These are phyloP conservation scores for Leccinum fallax DNA, from an alignment of 1,284 basidiomycete species.

Conservation along the genomic window DNA sequence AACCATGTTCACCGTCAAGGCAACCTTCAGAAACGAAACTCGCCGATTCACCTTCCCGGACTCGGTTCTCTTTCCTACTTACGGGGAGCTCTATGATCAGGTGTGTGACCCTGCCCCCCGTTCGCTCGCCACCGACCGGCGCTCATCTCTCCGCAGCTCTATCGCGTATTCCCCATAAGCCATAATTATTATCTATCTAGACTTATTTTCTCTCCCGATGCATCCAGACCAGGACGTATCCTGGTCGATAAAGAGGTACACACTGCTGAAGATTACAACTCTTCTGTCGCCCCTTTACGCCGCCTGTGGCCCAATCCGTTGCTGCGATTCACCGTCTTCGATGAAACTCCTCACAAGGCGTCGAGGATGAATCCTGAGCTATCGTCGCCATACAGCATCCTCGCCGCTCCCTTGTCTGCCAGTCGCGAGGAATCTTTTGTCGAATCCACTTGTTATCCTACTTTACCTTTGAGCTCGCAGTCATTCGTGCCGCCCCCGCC, in stretches of 20 bases:
- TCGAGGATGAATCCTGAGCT: constrained; percentile 22
- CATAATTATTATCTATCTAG: constrained; percentile 61
- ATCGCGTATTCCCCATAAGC: constrained; percentile 66
- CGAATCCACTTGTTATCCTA: constrained; percentile 4
- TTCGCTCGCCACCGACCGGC: constrained; percentile 10
- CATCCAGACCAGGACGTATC: constrained; percentile 51
- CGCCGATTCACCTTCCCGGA: constrained; percentile 49
- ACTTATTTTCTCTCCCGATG: constrained; percentile 65
- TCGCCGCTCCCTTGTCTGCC: neutral
- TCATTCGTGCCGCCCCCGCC: constrained; percentile 11
- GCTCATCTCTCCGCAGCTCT: constrained; percentile 49
- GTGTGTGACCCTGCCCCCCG: constrained; percentile 29
- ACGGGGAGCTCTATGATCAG: constrained; percentile 46
- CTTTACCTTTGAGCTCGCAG: neutral
- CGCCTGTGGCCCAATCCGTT: constrained; percentile 56
- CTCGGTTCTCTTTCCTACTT: constrained; percentile 44
- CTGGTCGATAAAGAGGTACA: constrained; percentile 63
- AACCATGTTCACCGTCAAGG: constrained; percentile 58
- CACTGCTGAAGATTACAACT: constrained; percentile 57
- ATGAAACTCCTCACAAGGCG: constrained; percentile 47
- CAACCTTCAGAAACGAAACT: constrained; percentile 53
- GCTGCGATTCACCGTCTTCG: constrained; percentile 63
- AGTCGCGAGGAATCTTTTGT: constrained; percentile 7
- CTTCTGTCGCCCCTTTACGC: constrained; percentile 50
- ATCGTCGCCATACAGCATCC: constrained; percentile 5